These are phyloP conservation scores for Pittosporum tobira DNA, from an alignment of 129 eudicot genomes.

Conservation along the genomic window DNA sequence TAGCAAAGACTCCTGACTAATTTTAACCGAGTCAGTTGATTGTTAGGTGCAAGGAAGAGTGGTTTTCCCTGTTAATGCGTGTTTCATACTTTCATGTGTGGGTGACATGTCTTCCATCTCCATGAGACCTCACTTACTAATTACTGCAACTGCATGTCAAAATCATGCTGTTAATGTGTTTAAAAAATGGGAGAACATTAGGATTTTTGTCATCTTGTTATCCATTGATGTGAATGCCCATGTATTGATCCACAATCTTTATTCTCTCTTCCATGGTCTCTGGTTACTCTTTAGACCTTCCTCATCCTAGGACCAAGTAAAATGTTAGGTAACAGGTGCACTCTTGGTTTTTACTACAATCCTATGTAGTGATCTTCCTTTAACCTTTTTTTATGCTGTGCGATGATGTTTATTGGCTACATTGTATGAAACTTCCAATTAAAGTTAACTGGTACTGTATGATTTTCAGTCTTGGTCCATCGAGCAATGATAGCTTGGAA, in stretches of 20 bases:
- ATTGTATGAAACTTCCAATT: background rate
- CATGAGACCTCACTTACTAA: no score
- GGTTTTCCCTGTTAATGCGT: background rate
- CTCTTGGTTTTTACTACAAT: background rate
- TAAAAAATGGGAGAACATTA: background rate
- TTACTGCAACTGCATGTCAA: no score
- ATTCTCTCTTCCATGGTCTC: background rate
- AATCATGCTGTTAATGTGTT: no score
- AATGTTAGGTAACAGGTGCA: background rate
- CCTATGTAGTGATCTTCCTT: no score
- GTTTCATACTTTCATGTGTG: background rate
- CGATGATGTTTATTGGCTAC: background rate
- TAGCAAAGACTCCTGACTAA: background rate
- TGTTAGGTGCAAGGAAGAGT: background rate
- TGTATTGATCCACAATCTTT: background rate
- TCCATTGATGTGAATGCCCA: background rate
- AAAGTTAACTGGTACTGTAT: conserved; percentile 26
- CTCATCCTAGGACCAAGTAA: background rate
- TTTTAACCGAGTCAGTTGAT: background rate
- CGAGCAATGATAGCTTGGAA: conserved; percentile 39
- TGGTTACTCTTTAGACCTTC: background rate
- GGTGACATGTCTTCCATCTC: background rate
- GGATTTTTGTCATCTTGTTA: background rate
- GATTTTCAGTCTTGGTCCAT: conserved; percentile 43
- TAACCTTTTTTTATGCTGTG: background rate